A percentile compares a stretch with the other conserved stretches of the same genome.
These are phyloP conservation scores for Cotoneaster glaucophyllus DNA, from an alignment of 306 rosid genomes.

Conservation along the genomic window DNA sequence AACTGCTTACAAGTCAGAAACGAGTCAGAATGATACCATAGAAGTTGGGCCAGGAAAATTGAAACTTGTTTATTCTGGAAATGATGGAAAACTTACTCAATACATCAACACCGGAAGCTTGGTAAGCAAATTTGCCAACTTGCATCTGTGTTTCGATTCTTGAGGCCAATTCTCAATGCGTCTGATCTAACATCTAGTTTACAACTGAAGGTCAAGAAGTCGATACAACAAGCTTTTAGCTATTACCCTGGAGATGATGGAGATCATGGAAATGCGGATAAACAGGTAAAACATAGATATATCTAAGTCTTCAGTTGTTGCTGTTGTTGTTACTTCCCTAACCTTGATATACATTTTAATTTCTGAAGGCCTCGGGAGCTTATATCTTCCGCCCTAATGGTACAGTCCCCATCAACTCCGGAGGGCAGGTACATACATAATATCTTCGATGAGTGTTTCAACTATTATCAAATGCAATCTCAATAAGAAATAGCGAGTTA, in stretches of 20 bases:
- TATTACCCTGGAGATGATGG: constrained; percentile 36
- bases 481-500: background rate
- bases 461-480: background rate
- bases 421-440: constrained; percentile 18
- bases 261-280: constrained; percentile 20
- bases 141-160: background rate
- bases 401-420: constrained; percentile 15
- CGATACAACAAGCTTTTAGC: constrained; percentile 23
- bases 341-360: background rate
- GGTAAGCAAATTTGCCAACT: constrained; percentile 12
- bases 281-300: constrained; percentile 19
- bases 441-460: background rate
- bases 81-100: constrained; percentile 30
- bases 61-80: constrained; percentile 30
- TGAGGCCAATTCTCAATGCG: background rate
- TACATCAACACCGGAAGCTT: constrained; percentile 24
- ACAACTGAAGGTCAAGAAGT: constrained; percentile 23
- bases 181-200: background rate
- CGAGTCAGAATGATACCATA: constrained; percentile 12
- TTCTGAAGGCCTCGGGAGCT: constrained; percentile 34
- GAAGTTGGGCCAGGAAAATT: constrained; percentile 35
- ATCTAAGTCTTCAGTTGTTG: background rate
- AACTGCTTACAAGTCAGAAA: constrained; percentile 9
- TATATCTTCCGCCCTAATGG: constrained; percentile 37
- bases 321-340: background rate